Evolutionary conservation across 768 basidiomycete genomes (phyloP), one percentile per base, ranked within the genome.

Genomic region (Russula sp.): DNA sequence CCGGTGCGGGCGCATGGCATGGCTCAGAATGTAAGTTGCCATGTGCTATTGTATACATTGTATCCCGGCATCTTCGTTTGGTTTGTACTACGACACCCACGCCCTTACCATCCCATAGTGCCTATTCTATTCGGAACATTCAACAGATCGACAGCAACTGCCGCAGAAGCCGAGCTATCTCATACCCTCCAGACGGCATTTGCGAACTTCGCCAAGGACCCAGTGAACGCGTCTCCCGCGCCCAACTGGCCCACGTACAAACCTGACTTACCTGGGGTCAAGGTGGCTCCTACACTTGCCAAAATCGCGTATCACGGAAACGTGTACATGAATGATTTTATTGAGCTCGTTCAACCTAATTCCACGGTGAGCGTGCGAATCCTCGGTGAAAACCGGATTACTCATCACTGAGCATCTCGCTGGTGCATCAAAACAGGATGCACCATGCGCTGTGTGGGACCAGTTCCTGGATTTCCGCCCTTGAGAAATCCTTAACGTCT

Each of bases 121-220:
- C 53, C 31, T 9, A 64, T 69, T 44, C 62, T 73, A 13, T 73
- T 73, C 59, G 72, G 71, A 14, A 71, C 71, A 1, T 72, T 62
- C 66, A 72, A 70, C 44, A 47, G 11, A n/a, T 59, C 63, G 0
- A 71, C 71, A 0, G 72, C 71, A 0, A 70, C 71, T 2, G 50
- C 62, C 0, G 39, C 67, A 13, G 69, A 73, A 54, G 65, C 16
- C 18, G 62, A 66, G n/a, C 59, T 72, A n/a, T 73, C 71, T 1
- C 22, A 55, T 10, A 73, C 67, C 10, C 63, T 71, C 52, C 58
- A 61, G 47, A 51, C 53, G 7, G 59, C 59, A 3, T 61, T 64
- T n/a, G 51, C 45, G 7, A 61, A 64, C 16, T 61, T 64, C 14
- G 48, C 18, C 40, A 64, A 61, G 31, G 27, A 64, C 20, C 53